Base-by-base conservation (phyloP, 2,329 filamentous ascomycete genomes). In the Leptoxyphium fumago region DNA sequence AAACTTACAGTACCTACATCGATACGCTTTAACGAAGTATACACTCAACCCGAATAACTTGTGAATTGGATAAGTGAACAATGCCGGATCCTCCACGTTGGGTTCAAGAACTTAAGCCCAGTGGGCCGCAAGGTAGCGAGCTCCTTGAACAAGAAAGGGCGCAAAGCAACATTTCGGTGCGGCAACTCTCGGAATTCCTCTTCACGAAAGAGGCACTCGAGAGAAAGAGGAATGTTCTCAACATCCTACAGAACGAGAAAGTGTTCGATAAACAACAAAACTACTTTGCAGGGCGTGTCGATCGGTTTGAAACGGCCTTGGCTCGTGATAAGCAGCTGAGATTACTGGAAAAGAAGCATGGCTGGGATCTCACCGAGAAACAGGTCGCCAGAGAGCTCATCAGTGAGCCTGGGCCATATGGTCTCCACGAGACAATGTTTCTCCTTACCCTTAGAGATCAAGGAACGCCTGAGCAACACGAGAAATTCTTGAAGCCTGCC, bases 211-310 rank as follows among this genome's bases (percentile, higher is more conserved):
- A 80, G 46, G 69, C 70, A 5, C 67, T 86, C 10, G 69, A 78
- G 45, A 69, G 74, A 38, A 78, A 80, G 54, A 64, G 73, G 2
- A 66, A 66, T 18, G 70, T 88, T 26, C 65, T 85, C 5, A 64
- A 72, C 40, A 70, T 84, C n/a, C 70, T 88, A 5, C 67, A 78
- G 52, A 60, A 70, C 0, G 80, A 88, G 46, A 74, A 75, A 43
- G 72, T 85, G 45, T 87, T 88, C 52, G 80, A 87, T 63, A 88
- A 87, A 65, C 77, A 77, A 2, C 77, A 82, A 50, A 85, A 86
- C 59, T 84, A 85, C 64, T 84, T 83, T 60, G 72, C 76, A 51
- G 81, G 82, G 38, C 70, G 83, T 39, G 70, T 75, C 21, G 80
- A 83, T 49, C 73, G 78, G 41, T 78, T 87, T 55, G 74, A 84